Percentiles rank a stretch among this genome's conserved stretches.
Evolutionary conservation across 331 rosid species (phyloP).

Genomic region (Spiraea crenata): DNA sequence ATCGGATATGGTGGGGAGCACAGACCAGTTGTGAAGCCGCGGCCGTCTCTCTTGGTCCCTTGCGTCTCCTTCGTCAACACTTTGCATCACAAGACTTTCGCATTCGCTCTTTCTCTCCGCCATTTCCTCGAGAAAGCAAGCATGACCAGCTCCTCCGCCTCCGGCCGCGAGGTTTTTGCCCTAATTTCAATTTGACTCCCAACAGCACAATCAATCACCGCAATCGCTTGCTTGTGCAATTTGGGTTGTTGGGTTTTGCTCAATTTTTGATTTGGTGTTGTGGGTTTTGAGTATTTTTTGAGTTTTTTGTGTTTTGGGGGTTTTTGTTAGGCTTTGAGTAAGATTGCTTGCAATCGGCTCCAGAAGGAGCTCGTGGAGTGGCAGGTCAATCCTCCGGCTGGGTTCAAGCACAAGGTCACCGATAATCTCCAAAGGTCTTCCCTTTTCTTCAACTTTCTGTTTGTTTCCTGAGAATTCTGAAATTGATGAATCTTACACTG

Average conservation of each 20-base stretch:
- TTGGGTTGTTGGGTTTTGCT: not conserved
- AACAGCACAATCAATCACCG: not conserved
- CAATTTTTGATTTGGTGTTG: not conserved
- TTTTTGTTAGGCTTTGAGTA: constrained; percentile 69
- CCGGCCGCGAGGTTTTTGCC: constrained; percentile 82
- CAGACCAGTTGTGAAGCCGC: constrained; percentile 34
- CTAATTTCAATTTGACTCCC: constrained; percentile 4
- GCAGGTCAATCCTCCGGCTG: constrained; percentile 95
- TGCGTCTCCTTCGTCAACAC: constrained; percentile 44
- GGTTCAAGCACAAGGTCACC: constrained; percentile 95
- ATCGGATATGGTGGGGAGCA: constrained; percentile 21
- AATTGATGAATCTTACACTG: not conserved
- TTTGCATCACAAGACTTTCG: too few species aligned
- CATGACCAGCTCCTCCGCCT: constrained; percentile 94
- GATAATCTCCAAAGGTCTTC: constrained; percentile 90
- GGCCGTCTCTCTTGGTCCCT: constrained; percentile 32
- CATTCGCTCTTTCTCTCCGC: constrained; percentile 23
- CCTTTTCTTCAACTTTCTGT: not conserved
- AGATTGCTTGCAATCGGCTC: constrained; percentile 98
- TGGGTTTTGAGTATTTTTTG: not conserved
- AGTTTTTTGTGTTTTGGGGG: not conserved
- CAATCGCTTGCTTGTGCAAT: not conserved
- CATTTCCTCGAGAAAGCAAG: constrained; percentile 28
- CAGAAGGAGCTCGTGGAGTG: constrained; percentile 98
- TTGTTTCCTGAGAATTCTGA: not conserved